Evolutionary conservation across 139 green algal species (phyloP).

Genomic region (Bryopsis sp.): DNA sequence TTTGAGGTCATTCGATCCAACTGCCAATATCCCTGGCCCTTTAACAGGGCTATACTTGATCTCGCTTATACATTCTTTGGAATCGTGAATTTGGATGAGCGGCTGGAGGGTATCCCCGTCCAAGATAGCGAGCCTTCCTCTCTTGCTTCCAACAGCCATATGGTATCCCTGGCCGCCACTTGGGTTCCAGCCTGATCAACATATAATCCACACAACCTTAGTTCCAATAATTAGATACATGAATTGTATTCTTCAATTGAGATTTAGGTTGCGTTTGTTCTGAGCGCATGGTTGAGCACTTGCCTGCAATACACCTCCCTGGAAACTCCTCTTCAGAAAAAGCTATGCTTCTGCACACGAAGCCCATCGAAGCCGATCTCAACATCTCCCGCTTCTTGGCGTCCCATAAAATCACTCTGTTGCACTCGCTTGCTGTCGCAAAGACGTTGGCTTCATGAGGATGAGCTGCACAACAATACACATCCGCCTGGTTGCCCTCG

Average conservation of each 20-base stretch:
- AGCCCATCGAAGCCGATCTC: constrained; percentile 22
- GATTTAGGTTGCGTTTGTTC: no score
- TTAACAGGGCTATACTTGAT: constrained; percentile 42
- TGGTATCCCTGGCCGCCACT: constrained; percentile 22
- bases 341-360: constrained; percentile 21
- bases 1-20: constrained; percentile 32
- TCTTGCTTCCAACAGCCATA: constrained; percentile 29
- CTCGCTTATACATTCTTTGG: constrained; percentile 26
- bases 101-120: constrained; percentile 35
- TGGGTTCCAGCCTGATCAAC: constrained; percentile 8
- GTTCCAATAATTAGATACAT: not conserved
- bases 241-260: no score
- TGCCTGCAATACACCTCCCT: constrained; percentile 2
- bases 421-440: constrained; percentile 28
- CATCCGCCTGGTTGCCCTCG: constrained; percentile 32
- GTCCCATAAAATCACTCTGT: constrained; percentile 37
- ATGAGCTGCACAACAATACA: constrained; percentile 29
- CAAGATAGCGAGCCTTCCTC: constrained; percentile 33
- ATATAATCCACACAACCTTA: no score
- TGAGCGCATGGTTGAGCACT: no score
- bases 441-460: constrained; percentile 29
- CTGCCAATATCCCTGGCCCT: constrained; percentile 33
- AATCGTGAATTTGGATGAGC: constrained; percentile 31
- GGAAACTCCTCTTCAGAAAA: constrained; percentile 24
- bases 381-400: constrained; percentile 20